These are phyloP conservation scores for Suhomyces canberraensis DNA, from an alignment of 805 yeast species.

Conservation along the genomic window DNA sequence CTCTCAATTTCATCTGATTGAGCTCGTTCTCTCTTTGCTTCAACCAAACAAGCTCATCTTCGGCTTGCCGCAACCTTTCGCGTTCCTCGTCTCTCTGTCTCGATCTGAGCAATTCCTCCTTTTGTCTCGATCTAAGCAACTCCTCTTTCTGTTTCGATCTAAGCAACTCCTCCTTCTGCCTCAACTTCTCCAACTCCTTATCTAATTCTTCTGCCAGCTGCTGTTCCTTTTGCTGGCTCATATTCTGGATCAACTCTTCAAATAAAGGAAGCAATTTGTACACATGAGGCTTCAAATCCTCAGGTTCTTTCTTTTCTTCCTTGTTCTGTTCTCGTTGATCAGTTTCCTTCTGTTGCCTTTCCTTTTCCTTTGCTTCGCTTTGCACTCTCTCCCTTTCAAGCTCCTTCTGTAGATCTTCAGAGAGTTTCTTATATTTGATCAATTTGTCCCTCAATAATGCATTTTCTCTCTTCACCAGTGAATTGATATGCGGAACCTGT, in stretches of 20 bases:
- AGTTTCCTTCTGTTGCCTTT: neutral
- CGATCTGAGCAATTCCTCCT: too few species aligned
- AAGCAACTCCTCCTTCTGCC: too few species aligned
- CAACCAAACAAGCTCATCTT: too few species aligned
- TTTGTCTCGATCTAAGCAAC: too few species aligned
- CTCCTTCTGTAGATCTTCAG: slow-evolving; percentile 2
- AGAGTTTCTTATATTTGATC: slow-evolving; percentile 27
- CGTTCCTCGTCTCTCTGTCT: too few species aligned
- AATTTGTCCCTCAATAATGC: slow-evolving; percentile 31
- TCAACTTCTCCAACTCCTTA: too few species aligned
- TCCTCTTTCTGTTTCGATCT: too few species aligned
- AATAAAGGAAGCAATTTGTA: slow-evolving; percentile 5
- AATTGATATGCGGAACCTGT: slow-evolving; percentile 16
- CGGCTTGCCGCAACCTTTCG: too few species aligned
- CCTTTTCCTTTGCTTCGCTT: neutral
- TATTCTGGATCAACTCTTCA: slow-evolving; percentile 7
- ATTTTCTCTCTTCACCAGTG: slow-evolving; percentile 24
- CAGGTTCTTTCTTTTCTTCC: neutral
- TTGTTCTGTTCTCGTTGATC: neutral
- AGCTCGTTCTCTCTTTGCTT: too few species aligned
- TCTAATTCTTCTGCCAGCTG: too few species aligned
- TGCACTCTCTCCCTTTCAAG: neutral
- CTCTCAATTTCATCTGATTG: too few species aligned
- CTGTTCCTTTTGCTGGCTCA: too few species aligned
- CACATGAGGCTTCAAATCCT: neutral